Base-by-base conservation (phyloP, 352 stramenopile genomes). In the Aphanomyces invadans region DNA sequence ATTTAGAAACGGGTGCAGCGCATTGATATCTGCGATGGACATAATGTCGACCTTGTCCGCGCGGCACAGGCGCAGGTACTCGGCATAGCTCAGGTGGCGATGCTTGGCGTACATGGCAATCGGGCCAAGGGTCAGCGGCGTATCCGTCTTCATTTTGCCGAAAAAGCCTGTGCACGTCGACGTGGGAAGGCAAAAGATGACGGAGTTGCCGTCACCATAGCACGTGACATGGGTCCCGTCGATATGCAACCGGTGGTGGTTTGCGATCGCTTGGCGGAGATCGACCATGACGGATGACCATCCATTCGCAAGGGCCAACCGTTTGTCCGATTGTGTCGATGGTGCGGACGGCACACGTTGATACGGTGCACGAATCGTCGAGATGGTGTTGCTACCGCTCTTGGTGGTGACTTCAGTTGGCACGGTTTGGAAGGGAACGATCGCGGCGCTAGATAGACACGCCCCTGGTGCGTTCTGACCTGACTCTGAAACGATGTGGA, bases 21-120 rank as follows among this genome's bases (percentile, higher is more conserved):
- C 12, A 9, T 57, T 57, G 49, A 57, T 57, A n/a, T 57, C 49
- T 11, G 25, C 49, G 49, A 29, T 21, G 17, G 49, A 57, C 11
- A 57, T 36, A 26, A 57, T 33, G 49, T 12, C 25, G 29, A 57
- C 29, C 49, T 5, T 57, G 17, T 54, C 49, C 21, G 25, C 29
- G 2, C 49, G 49, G 49, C 49, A 57, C 29, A 11, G 49, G 21
- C 49, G 19, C 4, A 33, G 11, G 49, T 57, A 57, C 25, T 57
- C 49, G 29, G 49, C 49, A 33, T 33, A 57, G 23, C 49, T 57
- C 49, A 57, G 36, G 25, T 57, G 29, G 15, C 49, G 49, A 29
- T 57, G 29, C 29, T 33, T 32, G 49, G 36, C 29, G 49, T 57
- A 57, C 29, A 29, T 57, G 49, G 29, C 49, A 26, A 57, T n/a